Evolutionary conservation across 2,329 filamentous ascomycete species (phyloP).

Genomic region (Epichloe gansuensis): DNA sequence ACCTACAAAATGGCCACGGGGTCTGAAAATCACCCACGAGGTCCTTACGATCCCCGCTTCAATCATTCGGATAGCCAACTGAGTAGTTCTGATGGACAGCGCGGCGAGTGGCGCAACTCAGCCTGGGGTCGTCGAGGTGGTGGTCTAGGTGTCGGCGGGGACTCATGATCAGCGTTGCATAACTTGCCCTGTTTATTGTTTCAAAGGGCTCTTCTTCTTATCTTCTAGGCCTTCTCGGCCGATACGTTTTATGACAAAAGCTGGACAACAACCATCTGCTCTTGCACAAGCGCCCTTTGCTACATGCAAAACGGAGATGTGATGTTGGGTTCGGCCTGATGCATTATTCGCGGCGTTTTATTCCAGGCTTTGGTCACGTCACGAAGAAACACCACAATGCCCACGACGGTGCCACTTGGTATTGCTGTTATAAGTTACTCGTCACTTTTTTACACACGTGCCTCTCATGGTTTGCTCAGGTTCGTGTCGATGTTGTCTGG

Average conservation of each 20-base stretch:
- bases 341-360: conserved; percentile 27
- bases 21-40: conserved; percentile 30
- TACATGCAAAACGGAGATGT: conserved; percentile 14
- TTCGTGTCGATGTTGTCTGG: too few species aligned
- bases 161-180: conserved; percentile 19
- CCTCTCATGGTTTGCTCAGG: neutral
- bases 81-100: conserved; percentile 29
- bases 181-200: neutral
- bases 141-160: conserved; percentile 36
- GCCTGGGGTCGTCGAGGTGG: conserved; percentile 40
- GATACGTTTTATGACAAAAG: neutral
- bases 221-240: neutral
- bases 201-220: neutral
- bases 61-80: conserved; percentile 31
- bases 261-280: neutral
- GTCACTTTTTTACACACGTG: neutral
- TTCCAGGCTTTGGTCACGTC: conserved; percentile 11
- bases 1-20: conserved; percentile 33
- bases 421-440: neutral
- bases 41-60: conserved; percentile 31
- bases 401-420: conserved; percentile 2
- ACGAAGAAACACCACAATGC: conserved; percentile 10
- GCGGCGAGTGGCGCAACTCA: conserved; percentile 46
- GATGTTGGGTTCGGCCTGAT: conserved; percentile 22
- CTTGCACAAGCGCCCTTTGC: conserved; percentile 5